These are phyloP conservation scores for Fusarium clavum DNA, from an alignment of 2,329 filamentous ascomycete species.

Conservation along the genomic window DNA sequence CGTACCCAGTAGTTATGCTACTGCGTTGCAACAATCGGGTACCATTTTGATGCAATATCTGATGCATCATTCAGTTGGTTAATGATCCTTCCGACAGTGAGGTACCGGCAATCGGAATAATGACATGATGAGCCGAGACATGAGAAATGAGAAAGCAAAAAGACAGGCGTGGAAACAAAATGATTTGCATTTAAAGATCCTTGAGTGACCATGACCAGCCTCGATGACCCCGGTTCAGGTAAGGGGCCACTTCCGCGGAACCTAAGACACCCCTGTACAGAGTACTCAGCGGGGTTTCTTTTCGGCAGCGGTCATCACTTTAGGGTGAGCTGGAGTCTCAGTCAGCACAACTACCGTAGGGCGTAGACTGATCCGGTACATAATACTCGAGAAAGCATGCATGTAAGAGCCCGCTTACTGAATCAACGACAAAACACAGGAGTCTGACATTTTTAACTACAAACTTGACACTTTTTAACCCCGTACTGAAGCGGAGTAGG, in stretches of 20 bases:
- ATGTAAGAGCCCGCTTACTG: not conserved
- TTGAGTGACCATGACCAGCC: too few relatives aligned
- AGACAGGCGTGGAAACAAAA: not conserved
- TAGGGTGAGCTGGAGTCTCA: not conserved
- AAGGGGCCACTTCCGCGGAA: not conserved
- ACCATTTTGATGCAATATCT: not conserved
- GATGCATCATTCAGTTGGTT: not conserved
- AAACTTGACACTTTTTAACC: not conserved
- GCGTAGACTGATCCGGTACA: not conserved
- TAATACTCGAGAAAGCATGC: not conserved
- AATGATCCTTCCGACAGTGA: not conserved
- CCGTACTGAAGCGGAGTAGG: not conserved
- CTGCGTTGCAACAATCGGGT: not conserved
- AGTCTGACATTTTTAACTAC: not conserved
- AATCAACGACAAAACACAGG: not conserved
- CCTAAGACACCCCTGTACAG: not conserved
- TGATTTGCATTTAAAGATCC: not conserved
- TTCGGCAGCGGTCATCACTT: not conserved
- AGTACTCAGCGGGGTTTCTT: not conserved
- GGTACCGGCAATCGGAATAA: not conserved
- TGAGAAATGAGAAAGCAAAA: not conserved
- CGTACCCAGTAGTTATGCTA: not conserved
- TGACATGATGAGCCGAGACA: not conserved
- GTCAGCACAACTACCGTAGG: not conserved
- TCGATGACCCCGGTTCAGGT: not conserved